Conservation (phyloP, 176 grass and related monocot species). For the Phoenix dactylifera region DNA sequence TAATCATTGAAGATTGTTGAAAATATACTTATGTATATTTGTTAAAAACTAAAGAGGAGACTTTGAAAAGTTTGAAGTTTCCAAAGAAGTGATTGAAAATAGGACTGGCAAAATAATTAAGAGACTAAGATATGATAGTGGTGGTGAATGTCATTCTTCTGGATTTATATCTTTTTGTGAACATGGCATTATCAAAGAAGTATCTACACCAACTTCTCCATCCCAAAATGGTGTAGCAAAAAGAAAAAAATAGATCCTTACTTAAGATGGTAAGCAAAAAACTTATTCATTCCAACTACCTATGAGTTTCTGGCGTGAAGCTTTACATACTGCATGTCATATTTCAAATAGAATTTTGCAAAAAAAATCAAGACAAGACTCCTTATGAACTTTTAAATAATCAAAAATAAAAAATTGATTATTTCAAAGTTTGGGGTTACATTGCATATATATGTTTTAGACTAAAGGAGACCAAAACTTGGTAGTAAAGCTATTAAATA, state of each 20-base stretch:
- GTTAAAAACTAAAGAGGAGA: too few relatives aligned
- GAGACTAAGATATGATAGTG: too few relatives aligned
- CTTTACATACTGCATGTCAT: not conserved
- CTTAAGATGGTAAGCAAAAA: not conserved
- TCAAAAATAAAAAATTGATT: not conserved
- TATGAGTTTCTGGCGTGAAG: too few relatives aligned
- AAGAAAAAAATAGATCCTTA: not conserved
- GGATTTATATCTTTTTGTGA: too few relatives aligned
- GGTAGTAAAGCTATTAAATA: not conserved
- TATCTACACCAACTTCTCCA: too few relatives aligned
- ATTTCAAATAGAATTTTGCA: not conserved
- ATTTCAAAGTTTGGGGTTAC: not conserved
- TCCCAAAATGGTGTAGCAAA: not conserved
- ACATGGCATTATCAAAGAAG: too few relatives aligned
- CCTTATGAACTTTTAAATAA: not conserved
- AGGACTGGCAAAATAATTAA: too few relatives aligned
- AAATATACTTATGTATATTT: too few relatives aligned
- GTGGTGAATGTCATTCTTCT: too few relatives aligned
- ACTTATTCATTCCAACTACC: not conserved
- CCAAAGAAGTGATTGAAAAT: too few relatives aligned
- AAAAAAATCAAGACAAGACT: not conserved
- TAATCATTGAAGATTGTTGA: too few relatives aligned
- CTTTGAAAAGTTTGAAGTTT: too few relatives aligned
- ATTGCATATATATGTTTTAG: not conserved
- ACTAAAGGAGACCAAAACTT: not conserved